These are phyloP conservation scores for Xerocomellus chrysenteron DNA, from an alignment of 768 basidiomycete species.

Conservation along the genomic window DNA sequence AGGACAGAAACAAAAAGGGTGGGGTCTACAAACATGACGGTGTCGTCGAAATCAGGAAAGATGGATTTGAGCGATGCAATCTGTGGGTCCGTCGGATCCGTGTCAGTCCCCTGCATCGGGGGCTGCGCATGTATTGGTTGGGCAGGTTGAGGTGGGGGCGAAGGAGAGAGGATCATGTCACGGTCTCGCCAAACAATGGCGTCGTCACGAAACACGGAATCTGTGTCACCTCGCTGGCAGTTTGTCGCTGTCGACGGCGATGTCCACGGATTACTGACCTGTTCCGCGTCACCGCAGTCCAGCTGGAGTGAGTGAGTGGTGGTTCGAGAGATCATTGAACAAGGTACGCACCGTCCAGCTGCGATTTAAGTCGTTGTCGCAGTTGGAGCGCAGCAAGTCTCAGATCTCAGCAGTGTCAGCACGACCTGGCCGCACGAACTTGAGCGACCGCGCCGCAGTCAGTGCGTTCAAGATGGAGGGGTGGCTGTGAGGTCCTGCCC, in stretches of 20 bases:
- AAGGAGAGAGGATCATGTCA: conserved; percentile 21
- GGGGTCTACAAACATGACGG: conserved; percentile 53
- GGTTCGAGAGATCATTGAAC: neutral
- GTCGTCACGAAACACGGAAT: neutral
- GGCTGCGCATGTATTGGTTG: neutral
- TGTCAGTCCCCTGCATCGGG: neutral
- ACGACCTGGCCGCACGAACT: too few species aligned
- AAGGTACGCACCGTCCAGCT: neutral
- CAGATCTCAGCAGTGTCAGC: neutral
- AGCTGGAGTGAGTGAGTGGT: conserved; percentile 7
- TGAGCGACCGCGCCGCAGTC: neutral
- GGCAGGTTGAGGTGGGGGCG: conserved; percentile 11
- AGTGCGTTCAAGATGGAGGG: neutral
- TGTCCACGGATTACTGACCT: conserved; percentile 11
- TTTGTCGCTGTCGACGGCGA: neutral
- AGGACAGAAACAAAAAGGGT: neutral
- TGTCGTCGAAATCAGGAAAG: conserved; percentile 80
- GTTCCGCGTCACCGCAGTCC: neutral
- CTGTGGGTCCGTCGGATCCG: conserved; percentile 39
- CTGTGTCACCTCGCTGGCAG: neutral
- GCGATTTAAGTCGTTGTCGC: neutral
- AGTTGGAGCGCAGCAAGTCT: conserved; percentile 4
- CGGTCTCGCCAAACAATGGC: neutral
- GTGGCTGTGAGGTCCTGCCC: conserved; percentile 5
- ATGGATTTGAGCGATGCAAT: conserved; percentile 58